phyloP scores from a whole-genome alignment of 192 early-diverging fungal species.

The Funneliformis geosporum region DNA sequence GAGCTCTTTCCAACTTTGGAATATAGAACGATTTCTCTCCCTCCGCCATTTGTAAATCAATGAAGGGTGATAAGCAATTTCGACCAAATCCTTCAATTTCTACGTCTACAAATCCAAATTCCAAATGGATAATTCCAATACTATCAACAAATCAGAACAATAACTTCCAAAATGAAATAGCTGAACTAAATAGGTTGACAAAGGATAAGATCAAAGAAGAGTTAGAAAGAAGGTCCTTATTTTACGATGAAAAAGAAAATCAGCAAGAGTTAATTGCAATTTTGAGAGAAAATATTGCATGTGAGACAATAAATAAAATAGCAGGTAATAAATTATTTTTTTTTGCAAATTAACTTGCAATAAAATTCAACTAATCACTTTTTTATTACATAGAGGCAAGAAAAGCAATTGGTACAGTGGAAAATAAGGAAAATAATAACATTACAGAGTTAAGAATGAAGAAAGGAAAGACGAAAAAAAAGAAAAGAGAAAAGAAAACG shows the following conservation, averaged over 20 bases:
- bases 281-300: not conserved
- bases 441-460: not conserved
- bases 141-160: not conserved
- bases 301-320: not conserved
- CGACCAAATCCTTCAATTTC: not conserved
- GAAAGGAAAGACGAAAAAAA: not conserved
- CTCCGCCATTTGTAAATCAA: not conserved
- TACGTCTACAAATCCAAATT: not conserved
- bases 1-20: not conserved
- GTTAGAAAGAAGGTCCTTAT: not conserved
- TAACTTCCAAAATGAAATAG: not conserved
- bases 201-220: not conserved
- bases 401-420: too few species aligned
- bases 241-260: not conserved
- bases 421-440: too few species aligned
- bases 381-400: not conserved
- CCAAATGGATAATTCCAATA: not conserved
- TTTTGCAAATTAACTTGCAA: not conserved
- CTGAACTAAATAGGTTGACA: not conserved
- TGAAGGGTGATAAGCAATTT: not conserved
- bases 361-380: not conserved
- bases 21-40: not conserved
- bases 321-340: not conserved
- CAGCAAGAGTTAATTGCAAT: not conserved
- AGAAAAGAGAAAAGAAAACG: not conserved